Percentiles rank a stretch among this genome's conserved stretches.
These are phyloP conservation scores for Linaria vulgaris DNA, from an alignment of 257 asterid species.

Conservation along the genomic window DNA sequence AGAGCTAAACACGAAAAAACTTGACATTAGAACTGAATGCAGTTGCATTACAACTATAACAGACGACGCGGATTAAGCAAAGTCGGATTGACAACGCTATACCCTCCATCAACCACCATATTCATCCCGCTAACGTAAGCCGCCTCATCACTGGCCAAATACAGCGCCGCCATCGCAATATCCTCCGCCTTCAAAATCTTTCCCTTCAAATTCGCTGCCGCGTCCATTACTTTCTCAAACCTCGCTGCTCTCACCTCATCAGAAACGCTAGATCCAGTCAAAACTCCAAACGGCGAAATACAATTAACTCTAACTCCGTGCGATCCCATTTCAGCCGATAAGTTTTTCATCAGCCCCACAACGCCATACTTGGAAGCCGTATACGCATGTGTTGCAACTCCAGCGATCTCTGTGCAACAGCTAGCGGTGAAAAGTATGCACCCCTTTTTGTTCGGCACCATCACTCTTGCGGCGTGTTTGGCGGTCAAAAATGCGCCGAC, in stretches of 20 bases:
- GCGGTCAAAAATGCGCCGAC: constrained; percentile 38
- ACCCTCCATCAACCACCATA: constrained; percentile 58
- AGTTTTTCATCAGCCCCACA: constrained; percentile 33
- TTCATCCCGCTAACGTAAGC: constrained; percentile 48
- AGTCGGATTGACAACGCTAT: constrained; percentile 42
- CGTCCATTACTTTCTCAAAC: constrained; percentile 1
- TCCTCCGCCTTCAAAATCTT: constrained; percentile 29
- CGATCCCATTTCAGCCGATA: constrained; percentile 33
- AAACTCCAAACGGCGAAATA: constrained; percentile 33
- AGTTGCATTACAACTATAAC: too few species aligned
- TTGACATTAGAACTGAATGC: too few species aligned
- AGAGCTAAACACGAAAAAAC: too few species aligned
- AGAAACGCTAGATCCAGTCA: constrained; percentile 26
- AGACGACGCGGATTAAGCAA: neutral
- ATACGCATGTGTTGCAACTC: constrained; percentile 29
- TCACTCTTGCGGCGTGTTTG: constrained; percentile 41
- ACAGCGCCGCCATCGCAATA: constrained; percentile 46
- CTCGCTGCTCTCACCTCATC: neutral
- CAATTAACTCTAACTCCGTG: constrained; percentile 33
- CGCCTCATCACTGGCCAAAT: constrained; percentile 48
- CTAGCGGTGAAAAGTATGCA: constrained; percentile 40
- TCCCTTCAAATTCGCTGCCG: constrained; percentile 26
- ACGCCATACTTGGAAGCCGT: constrained; percentile 29
- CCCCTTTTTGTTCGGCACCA: constrained; percentile 33
- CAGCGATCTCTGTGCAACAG: constrained; percentile 22